Evolutionary conservation across 1,139 yeast genomes (phyloP).

Genomic region (Scheffersomyces insectosa): DNA sequence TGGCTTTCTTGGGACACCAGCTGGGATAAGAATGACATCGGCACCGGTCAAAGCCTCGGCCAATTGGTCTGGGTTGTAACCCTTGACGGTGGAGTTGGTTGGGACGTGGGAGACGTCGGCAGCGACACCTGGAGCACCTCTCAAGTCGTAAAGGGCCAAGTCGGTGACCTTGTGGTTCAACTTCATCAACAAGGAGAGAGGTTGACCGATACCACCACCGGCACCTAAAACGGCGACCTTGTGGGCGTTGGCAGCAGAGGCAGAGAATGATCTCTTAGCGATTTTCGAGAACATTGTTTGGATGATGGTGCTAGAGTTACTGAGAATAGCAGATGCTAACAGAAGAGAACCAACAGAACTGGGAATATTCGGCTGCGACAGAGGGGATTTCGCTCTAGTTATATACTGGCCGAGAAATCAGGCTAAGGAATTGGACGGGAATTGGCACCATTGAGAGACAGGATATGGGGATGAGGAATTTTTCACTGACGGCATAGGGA

Average conservation of each 20-base stretch:
- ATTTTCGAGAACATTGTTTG: constrained; percentile 44
- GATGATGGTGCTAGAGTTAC: not conserved
- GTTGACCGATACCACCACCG: constrained; percentile 93
- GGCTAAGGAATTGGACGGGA: too few species aligned
- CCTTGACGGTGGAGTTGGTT: constrained; percentile 70
- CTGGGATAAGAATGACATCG: constrained; percentile 85
- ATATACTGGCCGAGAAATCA: too few species aligned
- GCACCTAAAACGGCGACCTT: constrained; percentile 79
- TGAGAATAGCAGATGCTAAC: not conserved
- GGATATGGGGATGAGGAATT: too few species aligned
- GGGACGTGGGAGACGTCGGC: constrained; percentile 90
- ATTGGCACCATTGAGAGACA: too few species aligned
- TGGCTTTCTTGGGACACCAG: constrained; percentile 97
- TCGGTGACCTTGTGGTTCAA: constrained; percentile 60
- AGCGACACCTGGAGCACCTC: constrained; percentile 89
- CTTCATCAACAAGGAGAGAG: constrained; percentile 82
- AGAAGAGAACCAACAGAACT: too few species aligned
- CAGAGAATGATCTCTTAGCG: constrained; percentile 68
- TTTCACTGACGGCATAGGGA: too few species aligned
- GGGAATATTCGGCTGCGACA: too few species aligned
- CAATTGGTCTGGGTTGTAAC: constrained; percentile 65
- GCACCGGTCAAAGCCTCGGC: constrained; percentile 68
- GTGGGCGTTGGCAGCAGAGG: constrained; percentile 65
- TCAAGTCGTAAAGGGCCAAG: constrained; percentile 83
- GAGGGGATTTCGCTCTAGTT: too few species aligned